Base-by-base conservation (phyloP, 768 basidiomycete species). In the Clavulina sp. region DNA sequence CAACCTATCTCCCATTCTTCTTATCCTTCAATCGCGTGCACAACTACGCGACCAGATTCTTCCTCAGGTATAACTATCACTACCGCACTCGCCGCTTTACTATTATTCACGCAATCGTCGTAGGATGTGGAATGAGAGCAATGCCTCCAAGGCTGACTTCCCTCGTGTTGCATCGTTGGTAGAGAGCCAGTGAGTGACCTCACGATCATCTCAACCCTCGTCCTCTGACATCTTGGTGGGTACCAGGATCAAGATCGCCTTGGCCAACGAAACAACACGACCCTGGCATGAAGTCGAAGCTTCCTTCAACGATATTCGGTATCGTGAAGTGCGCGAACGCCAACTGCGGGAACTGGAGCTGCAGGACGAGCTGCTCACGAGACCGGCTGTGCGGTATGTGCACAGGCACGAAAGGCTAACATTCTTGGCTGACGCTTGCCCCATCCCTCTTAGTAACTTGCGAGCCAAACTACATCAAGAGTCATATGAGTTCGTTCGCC, bases 271-370 rank as follows among this genome's bases (percentile, higher is more conserved):
- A 63, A 83, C 77, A 59, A 69, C 73, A 26, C 76, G 83, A 32
- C 71, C 74, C 4, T 92, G 88, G 88, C 82, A 82, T 60, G 75
- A 81, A 57, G 81, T 93, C 29, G 84, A 87, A 63, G 73, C 73
- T 33, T 83, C 84, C 56, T 87, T 88, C 61, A 68, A 78, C 23
- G 82, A 84, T 49, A 76, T 74, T 60, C 85, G 88, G 63, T 89
- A 89, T 60, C 82, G 83, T 28, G 76, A 75, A n/a, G 79, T 92
- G 6, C 73, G 88, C 43, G 83, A 87, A 59, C 71, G 85, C 32
- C 88, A 91, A 65, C 84, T 91, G 84, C 77, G 83, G 61, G 86
- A 92, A 61, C 69, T 91, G 4, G 89, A 91, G 60, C 69, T 77
- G 36, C 85, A 91, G 62, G 89, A 93, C 62, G 88, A 91, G 63